Conservation (phyloP, 1,284 basidiomycete species). For the Polyporus tsugae region DNA sequence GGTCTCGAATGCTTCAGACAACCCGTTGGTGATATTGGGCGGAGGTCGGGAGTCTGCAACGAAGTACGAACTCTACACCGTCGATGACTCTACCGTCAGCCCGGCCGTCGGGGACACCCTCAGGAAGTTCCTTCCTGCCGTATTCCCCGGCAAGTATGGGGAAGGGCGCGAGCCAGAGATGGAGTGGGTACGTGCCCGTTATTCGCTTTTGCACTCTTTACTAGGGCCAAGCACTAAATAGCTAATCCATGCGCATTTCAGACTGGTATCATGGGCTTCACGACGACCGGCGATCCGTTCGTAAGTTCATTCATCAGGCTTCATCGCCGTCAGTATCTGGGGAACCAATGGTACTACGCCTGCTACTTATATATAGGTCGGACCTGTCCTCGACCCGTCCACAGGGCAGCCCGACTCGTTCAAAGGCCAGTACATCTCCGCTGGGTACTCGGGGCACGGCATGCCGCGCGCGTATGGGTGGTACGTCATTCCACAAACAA, state of each 20-base stretch:
- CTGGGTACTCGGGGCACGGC: slow-evolving; percentile 82
- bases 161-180: slow-evolving; percentile 60
- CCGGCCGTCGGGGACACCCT: slow-evolving; percentile 56
- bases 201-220: neutral
- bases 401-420: slow-evolving; percentile 37
- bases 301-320: slow-evolving; percentile 50
- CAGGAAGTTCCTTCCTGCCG: slow-evolving; percentile 62
- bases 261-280: slow-evolving; percentile 89
- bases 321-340: neutral
- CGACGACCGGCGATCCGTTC: slow-evolving; percentile 69
- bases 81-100: slow-evolving; percentile 70
- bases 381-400: slow-evolving; percentile 57
- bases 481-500: slow-evolving; percentile 47
- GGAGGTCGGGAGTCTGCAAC: slow-evolving; percentile 65
- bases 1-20: slow-evolving; percentile 31
- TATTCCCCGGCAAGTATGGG: slow-evolving; percentile 66
- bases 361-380: slow-evolving; percentile 57
- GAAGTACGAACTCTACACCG: slow-evolving; percentile 58
- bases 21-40: slow-evolving; percentile 76
- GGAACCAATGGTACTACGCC: too few species aligned
- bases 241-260: slow-evolving; percentile 35
- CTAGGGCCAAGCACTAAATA: neutral
- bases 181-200: slow-evolving; percentile 69
- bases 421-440: slow-evolving; percentile 75
- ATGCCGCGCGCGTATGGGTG: slow-evolving; percentile 83